Evolutionary conservation across 106 monocot species (phyloP).

Genomic region (Acorus gramineus): DNA sequence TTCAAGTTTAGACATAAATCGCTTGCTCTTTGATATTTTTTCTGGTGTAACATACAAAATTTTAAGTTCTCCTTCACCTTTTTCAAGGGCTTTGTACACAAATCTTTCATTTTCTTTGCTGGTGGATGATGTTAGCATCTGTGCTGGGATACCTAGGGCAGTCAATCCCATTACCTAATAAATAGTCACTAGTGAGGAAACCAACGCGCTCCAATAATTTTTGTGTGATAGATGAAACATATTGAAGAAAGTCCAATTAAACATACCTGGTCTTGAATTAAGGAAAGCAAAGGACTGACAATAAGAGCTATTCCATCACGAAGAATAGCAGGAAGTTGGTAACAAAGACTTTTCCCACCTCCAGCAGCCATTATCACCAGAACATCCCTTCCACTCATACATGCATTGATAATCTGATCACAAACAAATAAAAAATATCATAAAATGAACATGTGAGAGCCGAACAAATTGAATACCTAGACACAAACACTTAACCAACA

Average conservation of each 20-base stretch:
- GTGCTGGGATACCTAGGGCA: conserved; percentile 76
- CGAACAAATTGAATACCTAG: too few relatives aligned
- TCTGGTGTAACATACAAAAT: conserved; percentile 99
- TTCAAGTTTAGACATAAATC: conserved; percentile 99
- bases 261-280: conserved; percentile 96
- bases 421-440: background rate
- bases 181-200: background rate
- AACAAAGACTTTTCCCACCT: conserved; percentile 95
- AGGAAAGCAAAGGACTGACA: conserved; percentile 91
- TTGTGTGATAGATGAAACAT: background rate
- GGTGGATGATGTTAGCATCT: conserved; percentile 88
- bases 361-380: conserved; percentile 99
- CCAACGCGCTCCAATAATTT: background rate
- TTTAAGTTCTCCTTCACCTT: conserved; percentile 80
- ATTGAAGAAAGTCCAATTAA: background rate
- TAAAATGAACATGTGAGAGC: too few relatives aligned
- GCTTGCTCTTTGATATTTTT: conserved; percentile 99
- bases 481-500: too few relatives aligned
- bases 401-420: conserved; percentile 86
- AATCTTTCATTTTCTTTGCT: conserved; percentile 81
- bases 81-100: conserved; percentile 81
- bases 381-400: conserved; percentile 97
- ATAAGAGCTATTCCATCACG: conserved; percentile 73
- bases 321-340: conserved; percentile 94
- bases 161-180: conserved; percentile 90